Evolutionary conservation across 1,284 basidiomycete species (phyloP).

Genomic region (Ustilago esculenta): DNA sequence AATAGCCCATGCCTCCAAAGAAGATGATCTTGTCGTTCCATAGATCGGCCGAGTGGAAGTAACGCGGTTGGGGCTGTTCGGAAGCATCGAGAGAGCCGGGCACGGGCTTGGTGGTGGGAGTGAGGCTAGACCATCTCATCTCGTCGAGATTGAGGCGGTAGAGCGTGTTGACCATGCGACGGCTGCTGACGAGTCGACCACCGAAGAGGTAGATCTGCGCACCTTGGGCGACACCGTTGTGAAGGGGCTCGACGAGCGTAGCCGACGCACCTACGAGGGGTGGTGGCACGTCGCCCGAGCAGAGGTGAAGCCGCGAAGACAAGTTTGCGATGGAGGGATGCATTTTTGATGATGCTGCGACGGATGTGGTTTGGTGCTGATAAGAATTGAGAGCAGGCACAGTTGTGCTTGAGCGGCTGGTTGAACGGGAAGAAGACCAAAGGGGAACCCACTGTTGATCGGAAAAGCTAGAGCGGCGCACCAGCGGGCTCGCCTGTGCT

Average conservation of each 20-base stretch:
- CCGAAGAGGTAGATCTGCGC: conserved; percentile 58
- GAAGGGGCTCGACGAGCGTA: conserved; percentile 48
- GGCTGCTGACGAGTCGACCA: conserved; percentile 59
- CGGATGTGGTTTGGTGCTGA: too few relatives aligned
- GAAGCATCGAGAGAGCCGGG: conserved; percentile 4
- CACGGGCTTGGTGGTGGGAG: conserved; percentile 10
- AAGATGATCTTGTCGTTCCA: conserved; percentile 61
- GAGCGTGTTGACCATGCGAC: conserved; percentile 58
- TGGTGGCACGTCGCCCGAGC: conserved; percentile 57
- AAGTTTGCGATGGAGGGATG: conserved; percentile 47
- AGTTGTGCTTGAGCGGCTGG: too few relatives aligned
- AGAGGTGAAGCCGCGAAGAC: conserved; percentile 44
- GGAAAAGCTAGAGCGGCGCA: too few relatives aligned
- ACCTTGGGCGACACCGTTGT: conserved; percentile 6
- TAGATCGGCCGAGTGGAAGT: conserved; percentile 62
- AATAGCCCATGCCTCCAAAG: conserved; percentile 63
- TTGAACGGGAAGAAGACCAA: too few relatives aligned
- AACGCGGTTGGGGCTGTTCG: conserved; percentile 52
- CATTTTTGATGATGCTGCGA: conserved; percentile 18
- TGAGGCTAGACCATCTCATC: conserved; percentile 47
- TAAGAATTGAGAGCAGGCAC: too few relatives aligned
- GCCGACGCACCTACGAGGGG: conserved; percentile 61
- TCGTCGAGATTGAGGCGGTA: conserved; percentile 55
- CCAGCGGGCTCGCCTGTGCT: too few relatives aligned
- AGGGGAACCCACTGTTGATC: too few relatives aligned